Conservation (phyloP, 2,329 filamentous ascomycete species). For the Rhynchosporium graminicola region DNA sequence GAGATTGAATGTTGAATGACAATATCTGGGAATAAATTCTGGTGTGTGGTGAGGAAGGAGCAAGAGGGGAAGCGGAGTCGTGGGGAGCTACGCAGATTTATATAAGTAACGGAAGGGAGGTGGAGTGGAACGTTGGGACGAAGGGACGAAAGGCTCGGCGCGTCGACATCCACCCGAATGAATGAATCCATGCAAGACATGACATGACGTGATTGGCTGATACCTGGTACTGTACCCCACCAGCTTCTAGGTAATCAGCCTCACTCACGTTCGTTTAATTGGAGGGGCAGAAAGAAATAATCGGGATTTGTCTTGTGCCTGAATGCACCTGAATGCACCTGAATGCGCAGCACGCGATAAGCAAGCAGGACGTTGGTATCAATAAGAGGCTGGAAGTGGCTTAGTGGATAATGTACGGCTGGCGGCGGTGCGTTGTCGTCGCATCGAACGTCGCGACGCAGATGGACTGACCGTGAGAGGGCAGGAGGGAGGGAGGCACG, state of each 20-base stretch:
- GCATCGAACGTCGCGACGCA: not conserved
- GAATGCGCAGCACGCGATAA: not conserved
- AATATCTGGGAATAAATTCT: not conserved
- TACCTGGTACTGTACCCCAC: conserved; percentile 10
- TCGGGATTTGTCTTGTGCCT: conserved; percentile 16
- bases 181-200: not conserved
- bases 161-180: not conserved
- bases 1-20: not conserved
- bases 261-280: not conserved
- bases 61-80: not conserved
- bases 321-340: not conserved
- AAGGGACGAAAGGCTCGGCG: conserved; percentile 12
- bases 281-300: conserved; percentile 1
- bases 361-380: too few species aligned
- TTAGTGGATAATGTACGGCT: conserved; percentile 6
- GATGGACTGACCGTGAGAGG: not conserved
- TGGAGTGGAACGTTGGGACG: not conserved
- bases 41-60: conserved; percentile 10
- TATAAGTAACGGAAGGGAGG: too few species aligned
- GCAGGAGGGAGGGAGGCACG: not conserved
- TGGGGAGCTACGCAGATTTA: not conserved
- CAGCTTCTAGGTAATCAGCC: not conserved
- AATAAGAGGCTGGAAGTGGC: not conserved
- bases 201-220: too few species aligned
- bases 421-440: conserved; percentile 2